Evolutionary conservation across 2,329 filamentous ascomycete genomes (phyloP), one percentile per base, ranked within the genome.

Genomic region (Penicillium sp.): DNA sequence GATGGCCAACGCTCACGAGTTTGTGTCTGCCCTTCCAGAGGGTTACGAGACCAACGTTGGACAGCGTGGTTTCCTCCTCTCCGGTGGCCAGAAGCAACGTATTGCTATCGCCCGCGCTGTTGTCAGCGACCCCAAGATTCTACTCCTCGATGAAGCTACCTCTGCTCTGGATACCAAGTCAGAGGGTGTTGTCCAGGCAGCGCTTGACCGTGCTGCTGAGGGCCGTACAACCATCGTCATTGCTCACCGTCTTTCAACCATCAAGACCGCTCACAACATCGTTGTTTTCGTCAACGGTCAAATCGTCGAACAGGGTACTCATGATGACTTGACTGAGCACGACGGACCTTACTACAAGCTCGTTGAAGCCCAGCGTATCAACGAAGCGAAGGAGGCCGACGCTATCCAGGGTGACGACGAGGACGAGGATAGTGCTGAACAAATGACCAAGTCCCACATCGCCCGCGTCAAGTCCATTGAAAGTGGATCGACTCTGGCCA

Each of bases 201-300:
- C 94, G 16, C 81, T 99, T 8, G 92, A 97, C 65, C 88, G 84
- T 46, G 94, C 93, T 24, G 83, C 92, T 1, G 82, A 88, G 59
- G 93, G 92, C 22, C 85, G 94, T 50, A 99, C 94, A 0, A 97
- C 94, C 2, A 96, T 97, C 64, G 90, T 92, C 6, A 97, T 99
- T 72, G 94, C 94, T 41, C 94, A 99, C 76, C 88, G 93, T 62
- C 81, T 99, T 8, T 96, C 92, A 0, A 99, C 94, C 5, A 96
- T 99, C 77, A 92, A 87, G 73, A 87, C 92, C 59, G 93, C 93
- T 0, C 89, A 97, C 73, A 97, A 96, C 67, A 99, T 99, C 62
- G 90, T 97, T 11, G 93, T 97, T 59, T 93, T 99, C 87, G 83
- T 86, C 4, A 76, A 86, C 56, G 94, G 94, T 11, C 78, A 81